A percentile compares a stretch with the other conserved stretches of the same genome.
These are phyloP conservation scores for Orbilia javanica DNA, from an alignment of 2,329 filamentous ascomycete genomes.

Conservation along the genomic window DNA sequence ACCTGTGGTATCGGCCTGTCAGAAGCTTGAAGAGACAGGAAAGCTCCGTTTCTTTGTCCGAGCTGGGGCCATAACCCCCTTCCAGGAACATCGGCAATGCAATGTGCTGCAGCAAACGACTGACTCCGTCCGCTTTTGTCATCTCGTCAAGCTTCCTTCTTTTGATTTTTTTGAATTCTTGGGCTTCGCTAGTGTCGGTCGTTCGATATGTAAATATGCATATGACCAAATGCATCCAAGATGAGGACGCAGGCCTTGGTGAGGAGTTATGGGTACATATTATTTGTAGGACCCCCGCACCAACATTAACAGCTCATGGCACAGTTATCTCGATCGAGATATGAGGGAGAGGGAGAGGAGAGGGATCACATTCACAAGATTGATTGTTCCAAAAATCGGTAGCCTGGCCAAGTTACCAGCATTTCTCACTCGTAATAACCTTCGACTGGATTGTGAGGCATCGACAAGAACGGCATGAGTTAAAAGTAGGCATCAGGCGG, in stretches of 20 bases:
- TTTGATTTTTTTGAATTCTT: constrained; percentile 34
- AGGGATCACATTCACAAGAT: constrained; percentile 58
- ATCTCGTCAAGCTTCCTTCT: constrained; percentile 59
- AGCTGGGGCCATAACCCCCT: constrained; percentile 32
- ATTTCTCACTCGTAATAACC: constrained; percentile 46
- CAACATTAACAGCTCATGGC: constrained; percentile 25
- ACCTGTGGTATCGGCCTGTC: constrained; percentile 48
- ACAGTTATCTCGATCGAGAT: constrained; percentile 47
- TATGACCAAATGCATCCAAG: constrained; percentile 55
- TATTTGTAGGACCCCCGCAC: constrained; percentile 47
- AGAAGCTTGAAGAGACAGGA: constrained; percentile 53
- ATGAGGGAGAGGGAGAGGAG: constrained; percentile 22
- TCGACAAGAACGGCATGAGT: constrained; percentile 59
- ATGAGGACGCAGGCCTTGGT: constrained; percentile 10
- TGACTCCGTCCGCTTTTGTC: constrained; percentile 34
- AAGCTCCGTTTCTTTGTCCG: constrained; percentile 54
- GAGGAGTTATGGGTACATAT: constrained; percentile 5
- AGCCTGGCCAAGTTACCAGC: constrained; percentile 45
- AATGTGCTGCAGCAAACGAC: constrained; percentile 21
- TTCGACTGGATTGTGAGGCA: constrained; percentile 30
- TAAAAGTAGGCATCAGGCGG: constrained; percentile 58
- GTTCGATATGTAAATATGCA: constrained; percentile 44
- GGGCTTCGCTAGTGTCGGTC: constrained; percentile 25
- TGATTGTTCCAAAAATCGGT: constrained; percentile 49
- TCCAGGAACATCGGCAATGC: constrained; percentile 51